Evolutionary conservation across 306 rosid genomes (phyloP).

Genomic region (Cercis canadensis): DNA sequence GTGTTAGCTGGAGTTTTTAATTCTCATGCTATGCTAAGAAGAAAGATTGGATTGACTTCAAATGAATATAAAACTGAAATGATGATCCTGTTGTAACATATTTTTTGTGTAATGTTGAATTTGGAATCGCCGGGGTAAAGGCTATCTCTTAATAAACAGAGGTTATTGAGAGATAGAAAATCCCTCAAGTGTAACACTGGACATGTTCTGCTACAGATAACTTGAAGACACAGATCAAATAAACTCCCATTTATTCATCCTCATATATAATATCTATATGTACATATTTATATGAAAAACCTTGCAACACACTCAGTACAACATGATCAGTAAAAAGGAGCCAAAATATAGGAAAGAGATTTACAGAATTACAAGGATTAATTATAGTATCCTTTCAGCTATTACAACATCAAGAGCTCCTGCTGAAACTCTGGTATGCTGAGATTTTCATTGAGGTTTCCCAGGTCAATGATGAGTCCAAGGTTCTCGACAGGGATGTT

Average conservation of each 20-base stretch:
- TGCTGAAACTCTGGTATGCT: slow-evolving; percentile 19
- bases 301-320: background rate
- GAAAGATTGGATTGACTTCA: too few species aligned
- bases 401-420: slow-evolving; percentile 13
- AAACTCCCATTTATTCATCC: too few species aligned
- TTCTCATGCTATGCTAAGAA: too few species aligned
- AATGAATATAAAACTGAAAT: too few species aligned
- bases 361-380: background rate
- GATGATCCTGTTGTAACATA: too few species aligned
- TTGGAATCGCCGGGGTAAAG: too few species aligned
- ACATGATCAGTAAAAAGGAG: background rate
- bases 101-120: too few species aligned
- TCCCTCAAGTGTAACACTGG: too few species aligned
- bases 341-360: background rate
- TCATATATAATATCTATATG: slow-evolving; percentile 5
- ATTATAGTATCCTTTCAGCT: slow-evolving; percentile 3
- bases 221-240: background rate
- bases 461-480: slow-evolving; percentile 71
- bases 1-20: too few species aligned
- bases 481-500: slow-evolving; percentile 54
- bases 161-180: too few species aligned
- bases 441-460: slow-evolving; percentile 50
- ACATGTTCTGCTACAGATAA: too few species aligned
- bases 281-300: background rate
- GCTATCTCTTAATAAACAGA: too few species aligned